Percentiles rank a stretch among this genome's conserved stretches.
Conservation (phyloP, 2,329 filamentous ascomycete genomes). For the Tolypocladium cylindrosporum region DNA sequence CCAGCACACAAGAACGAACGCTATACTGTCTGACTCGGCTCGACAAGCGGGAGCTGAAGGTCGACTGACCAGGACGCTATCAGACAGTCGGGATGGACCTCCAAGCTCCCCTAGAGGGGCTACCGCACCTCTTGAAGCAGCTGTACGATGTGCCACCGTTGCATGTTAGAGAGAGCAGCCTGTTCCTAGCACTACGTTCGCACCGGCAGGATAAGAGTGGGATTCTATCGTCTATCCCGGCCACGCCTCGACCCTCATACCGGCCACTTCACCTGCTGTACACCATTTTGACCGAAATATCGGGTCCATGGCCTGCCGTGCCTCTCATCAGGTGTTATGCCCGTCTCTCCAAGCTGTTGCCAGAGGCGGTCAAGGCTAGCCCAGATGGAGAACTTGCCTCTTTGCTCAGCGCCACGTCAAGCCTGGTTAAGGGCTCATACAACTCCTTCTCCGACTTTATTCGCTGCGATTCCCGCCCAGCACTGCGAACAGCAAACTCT, state of each 20-base stretch:
- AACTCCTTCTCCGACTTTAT: constrained; percentile 29
- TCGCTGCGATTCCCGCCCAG: constrained; percentile 12
- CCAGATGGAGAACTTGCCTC: constrained; percentile 4
- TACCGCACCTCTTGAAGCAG: constrained; percentile 7
- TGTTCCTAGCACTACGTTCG: constrained; percentile 4
- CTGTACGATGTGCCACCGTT: constrained; percentile 10
- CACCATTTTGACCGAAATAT: constrained; percentile 12
- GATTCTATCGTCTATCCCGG: constrained; percentile 13
- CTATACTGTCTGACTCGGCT: not conserved
- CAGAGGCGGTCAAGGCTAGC: constrained; percentile 23
- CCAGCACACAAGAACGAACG: not conserved
- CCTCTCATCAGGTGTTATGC: constrained; percentile 22
- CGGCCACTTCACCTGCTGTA: constrained; percentile 16
- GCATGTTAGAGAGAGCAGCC: constrained; percentile 7
- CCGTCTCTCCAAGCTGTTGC: constrained; percentile 23
- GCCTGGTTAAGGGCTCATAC: constrained; percentile 20
- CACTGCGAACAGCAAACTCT: constrained; percentile 15
- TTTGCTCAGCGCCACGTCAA: constrained; percentile 10
- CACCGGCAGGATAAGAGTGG: constrained; percentile 6
- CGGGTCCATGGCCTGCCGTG: constrained; percentile 17
- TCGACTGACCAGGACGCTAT: not conserved
- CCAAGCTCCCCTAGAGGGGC: not conserved
- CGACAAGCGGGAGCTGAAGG: not conserved
- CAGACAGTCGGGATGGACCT: constrained; percentile 6
- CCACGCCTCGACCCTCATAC: constrained; percentile 8